These are phyloP conservation scores for Jatropha curcas DNA, from an alignment of 345 rosid genomes.

Conservation along the genomic window DNA sequence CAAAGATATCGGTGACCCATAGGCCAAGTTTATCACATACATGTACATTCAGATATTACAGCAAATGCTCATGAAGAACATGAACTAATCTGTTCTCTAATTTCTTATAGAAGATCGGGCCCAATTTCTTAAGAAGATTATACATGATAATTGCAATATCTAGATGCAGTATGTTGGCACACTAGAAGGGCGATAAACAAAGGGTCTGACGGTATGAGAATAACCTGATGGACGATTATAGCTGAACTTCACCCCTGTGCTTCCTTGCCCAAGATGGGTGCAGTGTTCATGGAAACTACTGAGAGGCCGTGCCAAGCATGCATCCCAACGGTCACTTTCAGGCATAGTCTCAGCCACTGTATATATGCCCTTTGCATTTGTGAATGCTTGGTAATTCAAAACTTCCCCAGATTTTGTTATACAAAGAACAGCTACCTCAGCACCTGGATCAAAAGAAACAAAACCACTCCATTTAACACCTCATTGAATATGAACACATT, in stretches of 20 bases:
- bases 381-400: slow-evolving; percentile 89
- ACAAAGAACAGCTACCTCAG: slow-evolving; percentile 97
- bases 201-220: slow-evolving; percentile 67
- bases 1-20: neutral
- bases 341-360: slow-evolving; percentile 97
- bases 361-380: slow-evolving; percentile 77
- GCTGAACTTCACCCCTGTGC: slow-evolving; percentile 71
- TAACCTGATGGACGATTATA: slow-evolving; percentile 80
- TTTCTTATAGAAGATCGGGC: neutral
- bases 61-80: neutral
- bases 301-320: slow-evolving; percentile 83
- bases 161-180: slow-evolving; percentile 66
- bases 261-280: slow-evolving; percentile 56
- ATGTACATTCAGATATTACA: neutral
- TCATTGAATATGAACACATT: neutral
- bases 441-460: slow-evolving; percentile 50
- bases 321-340: slow-evolving; percentile 92
- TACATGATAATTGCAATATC: neutral
- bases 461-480: neutral
- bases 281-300: slow-evolving; percentile 87
- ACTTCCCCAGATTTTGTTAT: slow-evolving; percentile 94
- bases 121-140: neutral
- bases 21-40: neutral
- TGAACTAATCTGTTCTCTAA: neutral
- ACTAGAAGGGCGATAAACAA: slow-evolving; percentile 59